Percentiles rank a stretch among this genome's conserved stretches.
Conservation (phyloP, 2,329 filamentous ascomycete species). For the Cercospora sp. region DNA sequence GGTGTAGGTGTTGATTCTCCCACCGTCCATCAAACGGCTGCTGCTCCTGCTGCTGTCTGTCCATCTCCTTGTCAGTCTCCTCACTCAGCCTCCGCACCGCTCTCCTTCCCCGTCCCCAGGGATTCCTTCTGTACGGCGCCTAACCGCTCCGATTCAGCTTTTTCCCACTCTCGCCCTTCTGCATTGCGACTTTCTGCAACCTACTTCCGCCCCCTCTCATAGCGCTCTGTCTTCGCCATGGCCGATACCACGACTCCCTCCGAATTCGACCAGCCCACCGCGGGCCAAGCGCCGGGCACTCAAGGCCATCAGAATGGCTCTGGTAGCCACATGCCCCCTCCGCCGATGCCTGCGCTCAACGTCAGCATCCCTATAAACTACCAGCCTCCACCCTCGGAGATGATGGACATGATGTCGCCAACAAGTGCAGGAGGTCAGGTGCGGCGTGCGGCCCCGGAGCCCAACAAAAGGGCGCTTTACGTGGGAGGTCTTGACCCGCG, state of each 20-base stretch:
- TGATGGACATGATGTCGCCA: conserved; percentile 84
- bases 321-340: conserved; percentile 82
- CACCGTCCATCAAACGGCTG: conserved; percentile 1
- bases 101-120: conserved; percentile 11
- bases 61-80: conserved; percentile 20
- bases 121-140: conserved; percentile 17
- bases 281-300: conserved; percentile 68
- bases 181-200: conserved; percentile 16
- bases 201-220: conserved; percentile 39
- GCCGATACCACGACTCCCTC: conserved; percentile 67
- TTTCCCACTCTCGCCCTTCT: conserved; percentile 11
- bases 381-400: conserved; percentile 89
- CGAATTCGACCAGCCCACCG: conserved; percentile 64
- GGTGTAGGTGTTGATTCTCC: conserved; percentile 15
- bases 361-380: conserved; percentile 91
- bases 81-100: conserved; percentile 7
- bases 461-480: conserved; percentile 96
- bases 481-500: conserved; percentile 84
- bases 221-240: conserved; percentile 59
- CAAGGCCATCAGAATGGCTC: conserved; percentile 67
- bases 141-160: conserved; percentile 23
- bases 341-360: conserved; percentile 68
- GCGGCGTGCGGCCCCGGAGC: conserved; percentile 90
- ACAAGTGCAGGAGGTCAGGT: conserved; percentile 77
- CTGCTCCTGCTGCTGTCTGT: background rate